Conservation (phyloP, 1,284 basidiomycete species). For the Sanghuangporus weigelae region DNA sequence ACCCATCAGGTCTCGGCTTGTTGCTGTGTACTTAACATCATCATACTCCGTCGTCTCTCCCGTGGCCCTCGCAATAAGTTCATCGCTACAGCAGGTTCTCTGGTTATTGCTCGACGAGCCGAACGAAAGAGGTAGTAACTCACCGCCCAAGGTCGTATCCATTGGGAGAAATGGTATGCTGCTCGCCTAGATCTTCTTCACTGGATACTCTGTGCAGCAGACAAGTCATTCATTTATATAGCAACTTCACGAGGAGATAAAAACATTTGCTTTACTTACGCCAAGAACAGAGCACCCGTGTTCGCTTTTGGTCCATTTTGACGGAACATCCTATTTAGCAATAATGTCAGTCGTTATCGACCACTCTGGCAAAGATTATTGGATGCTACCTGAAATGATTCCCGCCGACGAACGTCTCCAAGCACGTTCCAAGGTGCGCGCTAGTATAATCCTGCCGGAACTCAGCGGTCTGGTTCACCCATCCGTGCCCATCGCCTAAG, state of each 20-base stretch:
- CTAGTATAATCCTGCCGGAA: slow-evolving; percentile 64
- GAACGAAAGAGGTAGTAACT: not conserved
- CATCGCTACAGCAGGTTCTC: slow-evolving; percentile 28
- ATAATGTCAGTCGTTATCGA: not conserved
- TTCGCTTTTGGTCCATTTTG: slow-evolving; percentile 62
- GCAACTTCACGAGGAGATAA: not conserved
- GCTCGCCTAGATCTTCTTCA: slow-evolving; percentile 44
- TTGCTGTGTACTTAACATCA: slow-evolving; percentile 46
- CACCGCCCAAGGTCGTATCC: slow-evolving; percentile 24
- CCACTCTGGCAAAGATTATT: too few species aligned
- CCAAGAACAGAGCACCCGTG: slow-evolving; percentile 64
- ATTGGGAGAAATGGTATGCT: slow-evolving; percentile 47
- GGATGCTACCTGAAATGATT: not conserved
- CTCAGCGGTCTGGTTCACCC: slow-evolving; percentile 46
- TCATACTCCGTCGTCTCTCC: slow-evolving; percentile 37
- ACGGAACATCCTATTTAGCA: slow-evolving; percentile 51
- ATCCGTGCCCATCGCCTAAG: slow-evolving; percentile 9
- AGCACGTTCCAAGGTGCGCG: not conserved
- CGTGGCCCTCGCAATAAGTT: slow-evolving; percentile 37
- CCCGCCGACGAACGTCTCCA: slow-evolving; percentile 22
- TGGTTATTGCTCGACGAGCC: not conserved
- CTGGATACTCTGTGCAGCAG: slow-evolving; percentile 46
- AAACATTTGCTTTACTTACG: slow-evolving; percentile 37
- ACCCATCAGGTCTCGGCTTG: slow-evolving; percentile 41
- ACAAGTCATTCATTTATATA: not conserved